Percentiles rank a stretch among this genome's conserved stretches.
Conservation (phyloP, 495 filamentous ascomycete genomes). For the Zalerion maritima region DNA sequence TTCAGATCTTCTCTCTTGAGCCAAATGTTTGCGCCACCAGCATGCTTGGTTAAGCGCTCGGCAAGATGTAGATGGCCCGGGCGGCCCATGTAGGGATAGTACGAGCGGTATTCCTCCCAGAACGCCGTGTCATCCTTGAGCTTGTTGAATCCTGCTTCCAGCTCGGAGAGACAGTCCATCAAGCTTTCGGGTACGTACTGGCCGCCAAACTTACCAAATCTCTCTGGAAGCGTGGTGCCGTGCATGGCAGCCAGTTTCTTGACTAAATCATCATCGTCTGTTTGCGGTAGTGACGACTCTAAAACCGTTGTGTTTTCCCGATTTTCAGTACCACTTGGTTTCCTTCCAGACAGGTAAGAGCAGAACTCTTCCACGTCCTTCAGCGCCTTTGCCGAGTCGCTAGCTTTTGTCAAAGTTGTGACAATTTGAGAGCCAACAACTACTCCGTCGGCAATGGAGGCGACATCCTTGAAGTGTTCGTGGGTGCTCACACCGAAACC, state of each 20-base stretch:
- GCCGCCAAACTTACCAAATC: constrained; percentile 96
- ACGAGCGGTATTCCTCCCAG: constrained; percentile 93
- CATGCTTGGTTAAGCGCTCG: constrained; percentile 72
- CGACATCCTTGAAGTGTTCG: constrained; percentile 81
- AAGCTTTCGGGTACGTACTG: constrained; percentile 96
- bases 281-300: no score
- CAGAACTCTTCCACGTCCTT: constrained; percentile 89
- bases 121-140: constrained; percentile 76
- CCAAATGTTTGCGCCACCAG: constrained; percentile 87
- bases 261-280: constrained; percentile 28
- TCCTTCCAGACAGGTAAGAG: constrained; percentile 59
- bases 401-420: constrained; percentile 60
- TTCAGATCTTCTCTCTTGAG: constrained; percentile 91
- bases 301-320: constrained; percentile 38
- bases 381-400: constrained; percentile 52
- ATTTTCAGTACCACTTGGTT: constrained; percentile 33
- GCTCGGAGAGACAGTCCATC: constrained; percentile 88
- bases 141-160: constrained; percentile 81
- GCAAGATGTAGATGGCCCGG: constrained; percentile 85
- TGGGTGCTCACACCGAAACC: constrained; percentile 93
- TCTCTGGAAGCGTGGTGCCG: constrained; percentile 50
- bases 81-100: constrained; percentile 96
- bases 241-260: constrained; percentile 30
- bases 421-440: constrained; percentile 96
- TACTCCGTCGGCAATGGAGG: constrained; percentile 76